A percentile compares a stretch with the other conserved stretches of the same genome.
Evolutionary conservation across 176 grass and related monocot genomes (phyloP).

Genomic region (Tillandsia leiboldiana): DNA sequence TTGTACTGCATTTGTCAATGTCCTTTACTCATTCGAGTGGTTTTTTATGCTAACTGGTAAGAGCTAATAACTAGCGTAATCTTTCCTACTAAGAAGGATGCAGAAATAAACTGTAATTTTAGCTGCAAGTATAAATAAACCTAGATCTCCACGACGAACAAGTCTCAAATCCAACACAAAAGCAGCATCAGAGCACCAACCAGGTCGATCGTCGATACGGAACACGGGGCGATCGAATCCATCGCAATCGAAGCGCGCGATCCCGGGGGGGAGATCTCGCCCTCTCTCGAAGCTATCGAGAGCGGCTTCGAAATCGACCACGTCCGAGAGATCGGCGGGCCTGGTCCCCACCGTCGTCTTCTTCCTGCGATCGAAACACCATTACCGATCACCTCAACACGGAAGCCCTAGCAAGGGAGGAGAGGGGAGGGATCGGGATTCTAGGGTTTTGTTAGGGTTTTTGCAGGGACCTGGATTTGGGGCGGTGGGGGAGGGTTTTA

Average conservation of each 20-base stretch:
- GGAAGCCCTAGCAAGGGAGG: not conserved
- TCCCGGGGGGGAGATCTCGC: constrained; percentile 20
- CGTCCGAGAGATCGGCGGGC: constrained; percentile 20
- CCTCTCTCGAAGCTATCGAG: constrained; percentile 21
- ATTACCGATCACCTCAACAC: not conserved
- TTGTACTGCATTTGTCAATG: too few relatives aligned
- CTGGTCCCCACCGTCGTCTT: constrained; percentile 1
- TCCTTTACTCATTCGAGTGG: too few relatives aligned
- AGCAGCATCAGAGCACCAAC: constrained; percentile 7
- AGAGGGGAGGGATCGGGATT: not conserved
- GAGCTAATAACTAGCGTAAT: too few relatives aligned
- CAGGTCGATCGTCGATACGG: constrained; percentile 44
- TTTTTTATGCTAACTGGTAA: too few relatives aligned
- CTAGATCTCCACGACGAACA: not conserved
- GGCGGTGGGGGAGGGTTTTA: constrained; percentile 29
- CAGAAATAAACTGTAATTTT: too few relatives aligned
- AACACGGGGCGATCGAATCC: constrained; percentile 57
- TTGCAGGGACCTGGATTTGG: constrained; percentile 33
- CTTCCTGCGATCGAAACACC: constrained; percentile 13
- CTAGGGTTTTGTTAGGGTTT: constrained; percentile 2
- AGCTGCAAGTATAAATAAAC: not conserved
- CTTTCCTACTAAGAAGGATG: too few relatives aligned
- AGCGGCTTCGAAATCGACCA: constrained; percentile 48
- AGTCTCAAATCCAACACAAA: not conserved
- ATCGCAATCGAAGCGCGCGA: constrained; percentile 26